Conservation (phyloP, 352 stramenopile genomes). For the Phytophthora pini region DNA sequence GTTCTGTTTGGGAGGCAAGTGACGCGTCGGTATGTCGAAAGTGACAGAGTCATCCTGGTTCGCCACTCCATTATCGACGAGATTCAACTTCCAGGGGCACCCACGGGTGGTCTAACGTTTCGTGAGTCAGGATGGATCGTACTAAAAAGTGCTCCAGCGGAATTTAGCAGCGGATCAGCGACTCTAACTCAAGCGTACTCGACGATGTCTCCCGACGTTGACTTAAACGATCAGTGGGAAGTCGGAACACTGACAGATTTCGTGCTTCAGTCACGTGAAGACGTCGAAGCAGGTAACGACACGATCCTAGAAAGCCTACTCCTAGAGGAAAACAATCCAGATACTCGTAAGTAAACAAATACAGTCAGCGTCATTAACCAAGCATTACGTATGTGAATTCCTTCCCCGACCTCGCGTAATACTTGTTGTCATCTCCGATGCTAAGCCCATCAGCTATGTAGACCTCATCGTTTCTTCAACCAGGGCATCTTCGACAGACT, state of each 20-base stretch:
- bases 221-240: conserved; percentile 35
- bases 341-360: too few species aligned
- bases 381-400: too few species aligned
- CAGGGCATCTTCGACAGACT: conserved; percentile 35
- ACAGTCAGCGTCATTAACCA: too few species aligned
- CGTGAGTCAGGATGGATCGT: conserved; percentile 41
- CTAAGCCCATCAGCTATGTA: too few species aligned
- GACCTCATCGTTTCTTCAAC: conserved; percentile 28
- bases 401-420: too few species aligned
- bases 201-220: conserved; percentile 24
- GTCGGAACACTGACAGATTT: conserved; percentile 47
- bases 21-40: conserved; percentile 25
- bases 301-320: conserved; percentile 30
- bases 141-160: conserved; percentile 7
- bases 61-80: conserved; percentile 38
- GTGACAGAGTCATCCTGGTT: conserved; percentile 31
- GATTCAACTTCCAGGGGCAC: conserved; percentile 26
- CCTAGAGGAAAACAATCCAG: conserved; percentile 6
- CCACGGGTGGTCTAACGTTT: conserved; percentile 34
- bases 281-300: conserved; percentile 26
- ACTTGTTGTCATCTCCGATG: too few species aligned
- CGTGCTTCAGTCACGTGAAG: conserved; percentile 35
- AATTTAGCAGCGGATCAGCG: conserved; percentile 2
- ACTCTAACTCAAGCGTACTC: conserved; percentile 33
- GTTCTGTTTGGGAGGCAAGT: conserved; percentile 28